Conservation (phyloP, 495 filamentous ascomycete genomes). For the Cercophora scortea region DNA sequence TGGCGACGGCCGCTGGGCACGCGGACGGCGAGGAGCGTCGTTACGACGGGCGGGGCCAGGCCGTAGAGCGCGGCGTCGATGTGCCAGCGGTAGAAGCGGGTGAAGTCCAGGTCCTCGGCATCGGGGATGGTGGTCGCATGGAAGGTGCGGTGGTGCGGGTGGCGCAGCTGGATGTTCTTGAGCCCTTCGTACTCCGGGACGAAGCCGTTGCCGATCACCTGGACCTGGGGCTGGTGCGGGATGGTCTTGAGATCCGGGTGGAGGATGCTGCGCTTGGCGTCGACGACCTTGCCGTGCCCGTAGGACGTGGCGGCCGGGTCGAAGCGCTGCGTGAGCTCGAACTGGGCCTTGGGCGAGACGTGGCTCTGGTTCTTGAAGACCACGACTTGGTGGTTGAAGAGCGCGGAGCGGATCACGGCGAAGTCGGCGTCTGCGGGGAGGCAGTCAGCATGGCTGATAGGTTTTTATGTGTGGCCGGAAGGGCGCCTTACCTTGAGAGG, state of each 20-base stretch:
- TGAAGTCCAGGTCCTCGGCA: conserved; percentile 56
- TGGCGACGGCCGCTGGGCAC: conserved; percentile 59
- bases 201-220: conserved; percentile 68
- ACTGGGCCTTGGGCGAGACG: conserved; percentile 59
- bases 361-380: conserved; percentile 59
- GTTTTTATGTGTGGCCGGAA: not conserved
- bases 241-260: conserved; percentile 73
- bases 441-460: conserved; percentile 1
- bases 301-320: conserved; percentile 56
- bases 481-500: conserved; percentile 39
- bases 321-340: conserved; percentile 60
- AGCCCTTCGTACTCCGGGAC: conserved; percentile 60
- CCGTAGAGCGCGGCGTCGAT: conserved; percentile 72
- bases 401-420: conserved; percentile 45
- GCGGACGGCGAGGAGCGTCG: conserved; percentile 57
- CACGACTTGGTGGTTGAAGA: conserved; percentile 57
- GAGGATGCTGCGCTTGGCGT: conserved; percentile 58
- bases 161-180: conserved; percentile 54
- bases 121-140: conserved; percentile 55
- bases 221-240: conserved; percentile 70
- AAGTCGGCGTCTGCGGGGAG: conserved; percentile 48
- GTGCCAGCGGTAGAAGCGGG: conserved; percentile 72
- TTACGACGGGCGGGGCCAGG: conserved; percentile 60
- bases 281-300: conserved; percentile 65
- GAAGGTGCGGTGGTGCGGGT: conserved; percentile 69